A percentile compares a stretch with the other conserved stretches of the same genome.
Evolutionary conservation across 2,329 filamentous ascomycete genomes (phyloP).

Genomic region (Beauveria sp.): DNA sequence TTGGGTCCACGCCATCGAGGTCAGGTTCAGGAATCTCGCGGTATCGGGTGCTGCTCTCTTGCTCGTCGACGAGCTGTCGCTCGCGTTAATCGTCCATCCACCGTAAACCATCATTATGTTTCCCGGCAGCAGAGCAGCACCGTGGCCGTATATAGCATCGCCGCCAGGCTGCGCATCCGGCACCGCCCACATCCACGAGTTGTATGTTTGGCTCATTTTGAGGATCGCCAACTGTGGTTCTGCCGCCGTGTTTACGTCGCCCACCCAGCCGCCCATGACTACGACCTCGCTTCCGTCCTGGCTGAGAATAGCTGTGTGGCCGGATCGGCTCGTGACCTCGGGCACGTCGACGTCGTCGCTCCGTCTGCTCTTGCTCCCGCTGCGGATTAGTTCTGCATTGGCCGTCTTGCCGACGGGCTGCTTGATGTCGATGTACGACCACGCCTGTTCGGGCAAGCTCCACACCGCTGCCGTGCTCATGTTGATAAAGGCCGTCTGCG

Average conservation of each 20-base stretch:
- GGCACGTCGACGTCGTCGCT: neutral
- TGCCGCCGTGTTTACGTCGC: constrained; percentile 67
- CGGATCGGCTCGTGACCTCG: constrained; percentile 71
- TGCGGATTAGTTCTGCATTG: constrained; percentile 50
- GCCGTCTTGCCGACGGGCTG: constrained; percentile 25
- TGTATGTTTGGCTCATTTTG: constrained; percentile 66
- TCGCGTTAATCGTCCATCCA: constrained; percentile 42
- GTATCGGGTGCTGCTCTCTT: constrained; percentile 15
- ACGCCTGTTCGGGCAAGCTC: constrained; percentile 76
- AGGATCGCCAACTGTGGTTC: constrained; percentile 75
- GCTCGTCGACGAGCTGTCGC: constrained; percentile 23
- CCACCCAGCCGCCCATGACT: constrained; percentile 88
- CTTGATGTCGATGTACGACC: constrained; percentile 71
- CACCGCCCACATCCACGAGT: constrained; percentile 64
- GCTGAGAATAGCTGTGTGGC: constrained; percentile 77
- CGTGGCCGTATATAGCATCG: constrained; percentile 53
- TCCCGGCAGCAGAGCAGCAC: constrained; percentile 54
- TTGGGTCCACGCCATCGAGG: constrained; percentile 45
- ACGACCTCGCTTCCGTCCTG: constrained; percentile 72
- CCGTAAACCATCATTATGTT: constrained; percentile 64
- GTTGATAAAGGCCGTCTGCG: constrained; percentile 76
- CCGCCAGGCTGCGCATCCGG: constrained; percentile 44
- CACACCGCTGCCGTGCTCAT: constrained; percentile 88
- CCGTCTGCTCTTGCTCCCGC: constrained; percentile 16
- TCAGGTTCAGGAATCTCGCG: constrained; percentile 49